Evolutionary conservation across 805 yeast species (phyloP), one percentile per base, ranked within the genome.

Genomic region (Yarrowia deformans): DNA sequence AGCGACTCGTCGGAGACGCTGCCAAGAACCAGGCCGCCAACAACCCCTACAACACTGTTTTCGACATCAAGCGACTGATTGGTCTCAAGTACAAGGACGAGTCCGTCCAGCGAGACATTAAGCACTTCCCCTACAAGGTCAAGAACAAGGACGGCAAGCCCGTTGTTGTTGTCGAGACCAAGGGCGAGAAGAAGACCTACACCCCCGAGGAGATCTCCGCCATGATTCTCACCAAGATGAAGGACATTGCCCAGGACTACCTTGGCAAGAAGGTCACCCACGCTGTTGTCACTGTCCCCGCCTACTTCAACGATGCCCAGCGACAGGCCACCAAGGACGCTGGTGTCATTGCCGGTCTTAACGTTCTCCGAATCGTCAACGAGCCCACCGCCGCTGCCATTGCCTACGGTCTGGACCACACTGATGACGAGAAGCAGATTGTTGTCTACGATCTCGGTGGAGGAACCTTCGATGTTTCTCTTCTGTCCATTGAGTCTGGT

Each of bases 381-480:
- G 97, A 91, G 84, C 97, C 97, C 76, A 93, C 98, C 71, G 98
- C 98, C 58, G 98, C 98, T 74, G 98, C 98, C 69, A 91, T 93
- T 81, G 98, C 98, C 72, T 93, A 93, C 82, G 98, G 98, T 78
- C 84, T 93, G 74, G 97, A 91, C 80, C 84, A 79, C 79, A 84
- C 87, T 71, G 89, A 88, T 46, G 90, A 86, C 73, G 98, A 93
- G 82, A 90, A 90, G 76, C 93, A 93, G 81, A 91, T 93, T 74
- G 87, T 93, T 77, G 96, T 93, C 69, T 93, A 91, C 80, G 98
- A 93, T 81, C 86, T 93, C 76, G 98, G 98, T 86, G 98, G 98
- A 82, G 98, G 98, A 85, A 93, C 98, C 73, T 93, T 91, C 74
- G 97, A 91, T 87, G 97, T 91, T 32, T 91, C 97, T 3, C 82